Conservation (phyloP, 148 eudicot species). For the Pharnaceum exiguum region DNA sequence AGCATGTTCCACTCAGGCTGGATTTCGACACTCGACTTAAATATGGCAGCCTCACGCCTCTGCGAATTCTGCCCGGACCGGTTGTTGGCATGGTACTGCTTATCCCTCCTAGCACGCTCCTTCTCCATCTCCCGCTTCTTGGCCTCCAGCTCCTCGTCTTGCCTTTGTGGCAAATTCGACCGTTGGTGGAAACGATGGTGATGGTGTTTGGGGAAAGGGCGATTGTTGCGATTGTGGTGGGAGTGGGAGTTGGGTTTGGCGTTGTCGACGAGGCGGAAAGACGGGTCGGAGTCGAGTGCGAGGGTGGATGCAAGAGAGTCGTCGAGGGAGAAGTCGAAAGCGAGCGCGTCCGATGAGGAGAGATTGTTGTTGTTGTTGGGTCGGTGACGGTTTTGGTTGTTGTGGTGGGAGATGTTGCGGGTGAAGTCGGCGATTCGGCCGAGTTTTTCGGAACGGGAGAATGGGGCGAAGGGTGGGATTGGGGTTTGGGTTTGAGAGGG, state of each 20-base stretch:
- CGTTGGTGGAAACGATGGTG: too few species aligned
- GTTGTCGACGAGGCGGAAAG: constrained; percentile 88
- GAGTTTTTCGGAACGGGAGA: constrained; percentile 73
- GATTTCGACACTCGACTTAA: constrained; percentile 81
- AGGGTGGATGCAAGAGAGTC: constrained; percentile 59
- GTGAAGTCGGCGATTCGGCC: constrained; percentile 77
- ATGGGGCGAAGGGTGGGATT: constrained; percentile 57
- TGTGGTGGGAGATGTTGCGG: constrained; percentile 37
- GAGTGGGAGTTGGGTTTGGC: constrained; percentile 71
- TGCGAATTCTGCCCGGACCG: constrained; percentile 36
- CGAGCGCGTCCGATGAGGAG: constrained; percentile 56
- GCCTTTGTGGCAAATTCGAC: too few species aligned
- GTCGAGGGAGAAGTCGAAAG: constrained; percentile 86
- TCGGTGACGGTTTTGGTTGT: constrained; percentile 18
- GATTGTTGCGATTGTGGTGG: constrained; percentile 40
- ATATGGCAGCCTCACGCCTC: constrained; percentile 75
- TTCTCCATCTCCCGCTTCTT: constrained; percentile 79
- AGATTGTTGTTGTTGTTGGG: constrained; percentile 16
- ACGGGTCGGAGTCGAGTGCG: constrained; percentile 51
- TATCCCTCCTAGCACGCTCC: constrained; percentile 74
- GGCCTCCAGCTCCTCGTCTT: constrained; percentile 93
- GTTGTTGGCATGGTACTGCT: constrained; percentile 56
- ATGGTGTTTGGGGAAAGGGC: constrained; percentile 62
- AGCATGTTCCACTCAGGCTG: constrained; percentile 99
- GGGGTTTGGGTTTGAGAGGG: constrained; percentile 22